Conservation (phyloP, 345 rosid genomes). For the Euphorbia lathyris region DNA sequence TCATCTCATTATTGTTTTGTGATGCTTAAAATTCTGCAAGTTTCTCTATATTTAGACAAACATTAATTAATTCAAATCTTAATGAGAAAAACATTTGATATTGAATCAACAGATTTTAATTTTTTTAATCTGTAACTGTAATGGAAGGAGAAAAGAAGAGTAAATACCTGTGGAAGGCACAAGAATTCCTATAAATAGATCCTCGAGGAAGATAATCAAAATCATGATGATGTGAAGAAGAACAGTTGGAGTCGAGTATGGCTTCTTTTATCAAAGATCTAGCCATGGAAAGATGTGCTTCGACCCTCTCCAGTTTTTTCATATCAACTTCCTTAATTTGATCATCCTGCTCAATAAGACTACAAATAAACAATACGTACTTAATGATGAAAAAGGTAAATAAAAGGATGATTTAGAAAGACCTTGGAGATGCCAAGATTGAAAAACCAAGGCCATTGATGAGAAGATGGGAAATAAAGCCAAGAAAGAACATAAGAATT, state of each 20-base stretch:
- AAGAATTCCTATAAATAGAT: slow-evolving; percentile 44
- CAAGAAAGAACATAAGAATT: slow-evolving; percentile 12
- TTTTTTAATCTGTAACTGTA: too few species aligned
- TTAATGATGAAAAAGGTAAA: too few species aligned
- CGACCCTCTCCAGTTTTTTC: slow-evolving; percentile 34
- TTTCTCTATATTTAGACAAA: neutral
- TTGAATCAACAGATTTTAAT: too few species aligned
- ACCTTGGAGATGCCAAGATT: neutral
- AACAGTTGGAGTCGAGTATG: slow-evolving; percentile 12
- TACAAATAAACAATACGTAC: neutral
- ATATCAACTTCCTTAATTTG: neutral
- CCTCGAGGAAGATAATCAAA: slow-evolving; percentile 46
- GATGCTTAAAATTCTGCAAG: neutral
- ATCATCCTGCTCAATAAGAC: neutral
- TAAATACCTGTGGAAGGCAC: slow-evolving; percentile 47
- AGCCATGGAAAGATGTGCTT: slow-evolving; percentile 42
- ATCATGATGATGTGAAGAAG: slow-evolving; percentile 25
- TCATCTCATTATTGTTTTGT: neutral
- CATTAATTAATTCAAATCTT: neutral
- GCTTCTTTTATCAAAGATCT: slow-evolving; percentile 54
- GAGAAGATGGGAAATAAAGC: slow-evolving; percentile 19
- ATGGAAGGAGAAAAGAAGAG: too few species aligned
- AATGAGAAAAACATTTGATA: too few species aligned
- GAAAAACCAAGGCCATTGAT: slow-evolving; percentile 15
- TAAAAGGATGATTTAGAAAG: neutral